Evolutionary conservation across 129 eudicot genomes (phyloP), one percentile per base, ranked within the genome.

Genomic region (Flaveria bidentis): DNA sequence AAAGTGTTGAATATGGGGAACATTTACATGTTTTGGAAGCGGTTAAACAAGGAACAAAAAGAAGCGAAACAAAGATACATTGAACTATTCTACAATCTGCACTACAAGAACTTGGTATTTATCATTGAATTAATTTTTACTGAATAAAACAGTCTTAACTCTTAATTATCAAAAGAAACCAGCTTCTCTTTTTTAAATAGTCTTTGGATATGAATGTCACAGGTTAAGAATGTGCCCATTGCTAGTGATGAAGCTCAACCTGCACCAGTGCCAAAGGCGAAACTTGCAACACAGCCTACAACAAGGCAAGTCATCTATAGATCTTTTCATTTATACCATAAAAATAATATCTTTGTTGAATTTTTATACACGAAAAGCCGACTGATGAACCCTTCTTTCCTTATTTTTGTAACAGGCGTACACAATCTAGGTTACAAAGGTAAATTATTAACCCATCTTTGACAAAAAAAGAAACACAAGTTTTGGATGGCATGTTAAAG

Each of bases 1-100:
- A 95, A 91, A 84, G 90, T 95, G 76, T 74, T 95, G 89, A 91
- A 95, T 75, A 95, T 91, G 99, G 94, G 97, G 49, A 84, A 90
- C 67, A 77, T 82, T 14, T 95, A 95, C 69, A 73, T 84, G 20
- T 95, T 91, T 44, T 95, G 99, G 99, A 91, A 82, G 82, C 80
- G 76, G 68, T 44, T 91, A 69, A 78, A 91, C 81, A 91, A 70
- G 74, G 90, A 85, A 42, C 92, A 91, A 94, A 95, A 88, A 81
- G 90, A 82, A 71, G 96, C 93, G 2, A 94, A 91, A 84, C 90
- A 88, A 69, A 94, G 96, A 91, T 91, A 94, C 86, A 87, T 91
- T 39, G 84, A 94, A 74, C 67, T 91, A 70, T 86, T 94, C 72
- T 94, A 89, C 73, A 87, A 85, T 86, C 90, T 92, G 17, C 87